Evolutionary conservation across 129 eudicot species (phyloP), one percentile per base, ranked within the genome.

Genomic region (Flaveria ramosissima): DNA sequence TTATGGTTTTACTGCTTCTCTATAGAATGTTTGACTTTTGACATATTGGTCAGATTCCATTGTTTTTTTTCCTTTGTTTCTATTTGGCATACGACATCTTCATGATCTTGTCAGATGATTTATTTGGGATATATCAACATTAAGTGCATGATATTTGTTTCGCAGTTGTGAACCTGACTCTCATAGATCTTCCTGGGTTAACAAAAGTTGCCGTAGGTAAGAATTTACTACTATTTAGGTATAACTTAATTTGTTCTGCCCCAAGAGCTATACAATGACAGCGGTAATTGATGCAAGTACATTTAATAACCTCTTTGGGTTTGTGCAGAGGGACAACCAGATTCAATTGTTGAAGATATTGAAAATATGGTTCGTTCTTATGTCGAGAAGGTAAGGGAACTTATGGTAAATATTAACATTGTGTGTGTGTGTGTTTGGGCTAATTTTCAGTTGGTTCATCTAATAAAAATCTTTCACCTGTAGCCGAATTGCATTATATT

Each of bases 161-260:
- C 86, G 70, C 96, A 95, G 99, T 95, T 82, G 99, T 95, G 74
- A 91, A 95, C 82, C 91, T 95, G 83, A 95, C 99, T 69, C 93
- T 95, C 64, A 91, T 95, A 43, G 99, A 95, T 88, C 99, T 95
- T 89, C 99, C 99, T 68, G 99, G 99, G 62, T 55, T 95, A 86
- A 95, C 99, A 56, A 95, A 95, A 85, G 97, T 95, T 81, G 99
- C 99, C 71, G 99, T 95, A 77, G 97, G 99, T 95, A 84, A 95
- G 91, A 75, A 79, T 78, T 77, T 52, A 77, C 50, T 72, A 57
- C 43, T 70, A 57, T 60, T 74, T 81, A 53, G 48, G 62, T 73
- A 80, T 45, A 73, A 30, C 62, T 71, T 61, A 1, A 63, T 50
- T 48, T 76, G 13, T 74, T 65, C 24, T 19, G 71, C 43, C 78